Evolutionary conservation across 805 yeast species (phyloP), one percentile per base, ranked within the genome.

Genomic region (Zygosaccharomyces bisporus): DNA sequence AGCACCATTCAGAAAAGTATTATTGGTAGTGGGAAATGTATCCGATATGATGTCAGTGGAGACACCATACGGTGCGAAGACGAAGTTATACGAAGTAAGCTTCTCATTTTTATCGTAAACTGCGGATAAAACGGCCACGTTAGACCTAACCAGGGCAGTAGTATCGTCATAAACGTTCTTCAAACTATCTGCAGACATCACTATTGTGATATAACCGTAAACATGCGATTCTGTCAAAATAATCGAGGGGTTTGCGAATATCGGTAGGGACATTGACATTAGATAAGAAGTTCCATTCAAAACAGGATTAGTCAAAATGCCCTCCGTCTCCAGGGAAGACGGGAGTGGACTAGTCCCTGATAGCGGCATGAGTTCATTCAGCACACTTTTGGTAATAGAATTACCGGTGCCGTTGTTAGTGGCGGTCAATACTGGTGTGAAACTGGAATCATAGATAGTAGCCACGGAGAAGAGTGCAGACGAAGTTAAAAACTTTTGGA

Each of bases 221-320:
- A 86, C 68, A 17, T 75, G 72, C 4, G 83, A 80, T 12, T 72
- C 68, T n/a, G 72, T 66, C 17, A 82, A 65, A 34, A 81, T 65
- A 17, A 86, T 81, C 1, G 95, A 82, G n/a, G 81, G 73, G 52
- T 84, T 83, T 13, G 87, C 76, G 54, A 73, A 81, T 2, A 89
- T 75, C 0, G 96, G 93, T 4, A 87, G 53, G 0, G 96, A 84
- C 65, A 89, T 68, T 0, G 95, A 86, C 74, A 86, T 69, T 52
- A 79, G 74, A 54, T 75, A 82, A 1, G 71, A 46, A 1, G 69
- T 53, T 30, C 60, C 57, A 52, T 79, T 77, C 13, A 66, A 41
- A 1, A 77, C 68, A 0, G 96, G 96, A 3, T 95, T 95, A 1
- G 81, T 68, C 12, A 86, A 48, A 43, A 73, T 64, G n/a, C 83